Evolutionary conservation across 441 rosid genomes (phyloP), one percentile per base, ranked within the genome.

Genomic region (Gossypium schwendimanii): DNA sequence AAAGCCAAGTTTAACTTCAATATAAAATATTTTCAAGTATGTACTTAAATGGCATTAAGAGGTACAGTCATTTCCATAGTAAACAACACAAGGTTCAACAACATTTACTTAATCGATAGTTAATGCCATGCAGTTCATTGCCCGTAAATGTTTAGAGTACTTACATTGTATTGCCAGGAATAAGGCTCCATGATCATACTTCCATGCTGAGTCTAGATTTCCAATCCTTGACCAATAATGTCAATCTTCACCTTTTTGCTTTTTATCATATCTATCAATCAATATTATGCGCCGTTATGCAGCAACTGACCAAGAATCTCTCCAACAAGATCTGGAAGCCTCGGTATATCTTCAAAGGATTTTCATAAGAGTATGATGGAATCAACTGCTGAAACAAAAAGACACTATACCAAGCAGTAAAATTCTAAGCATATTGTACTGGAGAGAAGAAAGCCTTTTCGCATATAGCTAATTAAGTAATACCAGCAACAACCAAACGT

Each of bases 1-100:
- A 12, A 36, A 23, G 11, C 21, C 8, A 49, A 33, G 36, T 49
- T 75, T 6, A 4, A 10, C 61, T 23, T 17, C 52, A 15, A 15
- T 17, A 52, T 17, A 36, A 59, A 59, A 7, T 23, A 63, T 17
- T 63, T 63, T 15, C 67, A 36, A 36, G 26, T 63, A 6, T 20
- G 10, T 18, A 18, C 7, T 15, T 39, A 3, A 15, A 33, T 17
- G 9, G n/a, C 17, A 26, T 17, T 17, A 4, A 61, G 12, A 6
- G 45, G 54, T 75, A 63, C 64, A 70, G 53, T 55, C 31, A 75
- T 6, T 50, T 8, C 44, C 31, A 75, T 17, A 53, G 23, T 23
- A 44, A 33, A 24, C 2, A 50, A 66, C n/a, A 50, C n/a, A 41
- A 57, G 39, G 41, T 63, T 65, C 15, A 28, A 52, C 44, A 39